These are phyloP conservation scores for Talaromyces proteolyticus DNA, from an alignment of 495 filamentous ascomycete genomes.

Conservation along the genomic window DNA sequence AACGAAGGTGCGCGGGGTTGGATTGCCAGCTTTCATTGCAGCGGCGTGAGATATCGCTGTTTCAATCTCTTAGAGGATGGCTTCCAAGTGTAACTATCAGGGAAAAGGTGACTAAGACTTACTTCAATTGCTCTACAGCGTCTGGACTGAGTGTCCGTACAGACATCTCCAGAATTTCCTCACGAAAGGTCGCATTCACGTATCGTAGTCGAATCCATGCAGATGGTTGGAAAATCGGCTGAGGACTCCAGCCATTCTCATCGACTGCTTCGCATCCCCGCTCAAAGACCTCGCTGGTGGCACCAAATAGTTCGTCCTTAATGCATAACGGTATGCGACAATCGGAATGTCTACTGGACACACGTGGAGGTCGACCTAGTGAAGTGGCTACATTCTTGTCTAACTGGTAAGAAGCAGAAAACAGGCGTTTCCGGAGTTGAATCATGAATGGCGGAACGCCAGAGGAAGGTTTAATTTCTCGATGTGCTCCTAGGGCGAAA, in stretches of 20 bases:
- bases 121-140: conserved; percentile 17
- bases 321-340: conserved; percentile 50
- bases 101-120: background rate
- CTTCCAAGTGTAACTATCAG: conserved; percentile 5
- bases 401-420: conserved; percentile 39
- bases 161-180: conserved; percentile 54
- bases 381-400: conserved; percentile 49
- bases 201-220: conserved; percentile 40
- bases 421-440: conserved; percentile 40
- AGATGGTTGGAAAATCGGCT: conserved; percentile 24
- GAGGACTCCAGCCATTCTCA: conserved; percentile 44
- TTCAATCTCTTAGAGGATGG: background rate
- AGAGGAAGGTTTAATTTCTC: conserved; percentile 27
- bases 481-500: conserved; percentile 51
- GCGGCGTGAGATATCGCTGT: conserved; percentile 27
- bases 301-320: conserved; percentile 37
- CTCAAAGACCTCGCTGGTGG: conserved; percentile 25
- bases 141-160: conserved; percentile 26
- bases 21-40: conserved; percentile 26
- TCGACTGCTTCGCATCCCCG: conserved; percentile 29
- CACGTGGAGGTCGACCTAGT: conserved; percentile 45
- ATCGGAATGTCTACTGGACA: conserved; percentile 43
- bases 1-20: conserved; percentile 29
- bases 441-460: conserved; percentile 34
- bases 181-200: conserved; percentile 39